Conservation (phyloP, 177 flowering plant genomes). For the Vitis hybrid region DNA sequence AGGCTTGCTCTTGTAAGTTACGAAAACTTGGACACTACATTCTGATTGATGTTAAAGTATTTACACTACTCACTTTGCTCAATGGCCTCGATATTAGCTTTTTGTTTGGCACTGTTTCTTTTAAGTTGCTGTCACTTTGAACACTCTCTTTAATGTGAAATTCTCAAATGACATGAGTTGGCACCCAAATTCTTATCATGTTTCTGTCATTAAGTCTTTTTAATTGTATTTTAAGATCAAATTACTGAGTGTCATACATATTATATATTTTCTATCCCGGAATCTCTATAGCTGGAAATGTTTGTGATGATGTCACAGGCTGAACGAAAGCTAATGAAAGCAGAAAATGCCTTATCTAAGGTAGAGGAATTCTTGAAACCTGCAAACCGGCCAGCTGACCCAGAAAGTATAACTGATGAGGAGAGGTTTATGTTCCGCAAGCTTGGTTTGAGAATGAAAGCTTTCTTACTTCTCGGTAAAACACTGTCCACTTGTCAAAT, state of each 20-base stretch:
- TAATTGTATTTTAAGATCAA: too few species aligned
- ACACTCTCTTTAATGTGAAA: neutral
- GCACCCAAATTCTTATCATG: too few species aligned
- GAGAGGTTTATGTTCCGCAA: constrained; percentile 96
- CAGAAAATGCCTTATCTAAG: constrained; percentile 67
- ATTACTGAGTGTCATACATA: neutral
- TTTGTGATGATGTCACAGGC: constrained; percentile 43
- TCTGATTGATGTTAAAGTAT: neutral
- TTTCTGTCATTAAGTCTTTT: too few species aligned
- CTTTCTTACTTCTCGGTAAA: constrained; percentile 88
- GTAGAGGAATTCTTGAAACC: constrained; percentile 81
- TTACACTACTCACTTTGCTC: neutral
- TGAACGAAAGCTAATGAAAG: constrained; percentile 64
- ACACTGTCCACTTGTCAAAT: neutral
- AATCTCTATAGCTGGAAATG: neutral
- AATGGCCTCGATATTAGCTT: neutral
- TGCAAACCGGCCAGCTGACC: constrained; percentile 50
- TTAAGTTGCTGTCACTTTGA: neutral
- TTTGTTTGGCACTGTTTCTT: neutral
- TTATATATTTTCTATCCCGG: neutral
- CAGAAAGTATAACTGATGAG: constrained; percentile 81
- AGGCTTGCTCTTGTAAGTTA: constrained; percentile 76
- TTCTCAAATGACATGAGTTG: too few species aligned
- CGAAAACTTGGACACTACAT: neutral
- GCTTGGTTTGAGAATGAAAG: constrained; percentile 92